Conservation (phyloP, 78 protist species). For the Mastigamoeba balamuthi region DNA sequence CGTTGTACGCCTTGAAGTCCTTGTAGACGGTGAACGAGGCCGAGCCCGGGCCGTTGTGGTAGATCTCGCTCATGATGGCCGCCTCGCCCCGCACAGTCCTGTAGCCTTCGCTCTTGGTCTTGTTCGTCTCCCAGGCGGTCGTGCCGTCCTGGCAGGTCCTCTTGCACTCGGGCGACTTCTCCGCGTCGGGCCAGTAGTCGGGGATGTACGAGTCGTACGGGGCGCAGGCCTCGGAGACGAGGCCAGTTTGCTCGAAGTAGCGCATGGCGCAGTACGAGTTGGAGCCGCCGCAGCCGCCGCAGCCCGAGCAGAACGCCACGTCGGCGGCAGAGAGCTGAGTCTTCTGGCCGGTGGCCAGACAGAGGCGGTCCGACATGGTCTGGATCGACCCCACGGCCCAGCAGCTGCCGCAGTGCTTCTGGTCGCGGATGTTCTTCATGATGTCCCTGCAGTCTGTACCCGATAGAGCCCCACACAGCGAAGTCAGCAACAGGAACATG, state of each 20-base stretch:
- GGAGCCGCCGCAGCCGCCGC: conserved; percentile 53
- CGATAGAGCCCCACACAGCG: too few relatives aligned
- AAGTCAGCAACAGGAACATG: too few relatives aligned
- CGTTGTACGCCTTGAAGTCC: conserved; percentile 27
- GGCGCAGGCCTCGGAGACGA: conserved; percentile 5
- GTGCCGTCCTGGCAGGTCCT: too few relatives aligned
- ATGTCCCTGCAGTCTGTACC: too few relatives aligned
- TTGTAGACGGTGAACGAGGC: conserved; percentile 26
- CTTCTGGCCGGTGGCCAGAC: too few relatives aligned
- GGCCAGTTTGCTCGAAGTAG: neutral
- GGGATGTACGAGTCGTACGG: too few relatives aligned
- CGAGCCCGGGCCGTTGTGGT: conserved; percentile 19
- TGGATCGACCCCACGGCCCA: conserved; percentile 23
- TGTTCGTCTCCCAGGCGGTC: too few relatives aligned
- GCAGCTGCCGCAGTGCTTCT: conserved; percentile 22
- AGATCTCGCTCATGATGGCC: conserved; percentile 6
- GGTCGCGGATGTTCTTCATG: conserved; percentile 6
- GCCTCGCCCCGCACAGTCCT: too few relatives aligned
- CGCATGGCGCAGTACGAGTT: conserved; percentile 6
- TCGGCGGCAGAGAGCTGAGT: too few relatives aligned
- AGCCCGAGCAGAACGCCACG: neutral
- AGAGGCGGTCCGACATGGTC: conserved; percentile 29
- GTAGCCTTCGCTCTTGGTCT: too few relatives aligned
- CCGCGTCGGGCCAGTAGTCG: too few relatives aligned
- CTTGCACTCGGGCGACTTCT: too few relatives aligned